Base-by-base conservation (phyloP, 2,329 filamentous ascomycete genomes). In the Ascocoryne sarcoides region DNA sequence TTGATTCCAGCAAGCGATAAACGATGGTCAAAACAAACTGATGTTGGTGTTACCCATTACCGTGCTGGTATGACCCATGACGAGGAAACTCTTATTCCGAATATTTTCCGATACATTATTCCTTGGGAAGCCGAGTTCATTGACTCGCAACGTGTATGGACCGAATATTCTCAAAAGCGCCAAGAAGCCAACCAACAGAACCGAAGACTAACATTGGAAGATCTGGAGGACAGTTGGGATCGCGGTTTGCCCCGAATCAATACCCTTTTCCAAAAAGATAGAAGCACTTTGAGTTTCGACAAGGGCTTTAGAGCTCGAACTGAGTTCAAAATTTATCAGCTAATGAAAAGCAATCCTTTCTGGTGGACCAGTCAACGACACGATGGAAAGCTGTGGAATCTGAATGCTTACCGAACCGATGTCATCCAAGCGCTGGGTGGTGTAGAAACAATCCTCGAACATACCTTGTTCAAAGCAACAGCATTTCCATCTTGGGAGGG, bases 41-140 rank as follows among this genome's bases (percentile, higher is more conserved):
- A 98, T 58, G 88, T 86, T 26, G 93, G 92, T 19, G 88, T 98
- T 37, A 96, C 90, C 5, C 92, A 98, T 62, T 98, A 93, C 69
- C 82, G 92, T 45, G 84, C 89, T 45, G 92, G 92, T 65, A 98
- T 98, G 92, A 92, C 88, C 15, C 89, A 96, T 56, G 89, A 96
- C 48, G 90, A 96, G 60, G 92, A 98, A 64, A 96, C 92, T 0
- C 67, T 98, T 39, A 98, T 98, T 44, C 92, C 92, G 8, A 96
- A 98, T 61, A 98, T 98, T 55, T 96, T 96, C 79, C 81, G 92
- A 45, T 98, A 98, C 65, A 96, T 98, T 60, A 95, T 96, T 50
- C 90, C 92, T 0, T 98, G 92, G 92, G 92, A 98, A 62, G 86
- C 90, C 1, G 92, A 98, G 61, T 98, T 98, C 64, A 94, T 96